phyloP scores from a whole-genome alignment of 176 grass and related monocot genomes.

The Aegilops tauschii region DNA sequence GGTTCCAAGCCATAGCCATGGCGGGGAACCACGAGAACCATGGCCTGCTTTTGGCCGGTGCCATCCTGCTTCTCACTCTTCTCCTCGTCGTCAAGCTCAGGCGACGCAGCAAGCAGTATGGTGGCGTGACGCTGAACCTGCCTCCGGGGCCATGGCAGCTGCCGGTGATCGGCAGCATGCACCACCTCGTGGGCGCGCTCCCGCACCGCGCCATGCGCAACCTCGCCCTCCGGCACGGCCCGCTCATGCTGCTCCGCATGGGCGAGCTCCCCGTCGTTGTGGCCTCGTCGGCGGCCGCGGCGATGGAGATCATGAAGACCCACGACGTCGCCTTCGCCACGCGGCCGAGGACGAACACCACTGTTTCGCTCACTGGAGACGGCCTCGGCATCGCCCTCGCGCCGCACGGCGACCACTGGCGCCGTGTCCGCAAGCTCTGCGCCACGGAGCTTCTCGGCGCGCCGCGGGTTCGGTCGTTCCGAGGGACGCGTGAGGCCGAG shows the following conservation, averaged over 20 bases:
- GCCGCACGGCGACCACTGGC: background rate
- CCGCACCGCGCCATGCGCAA: slow-evolving; percentile 43
- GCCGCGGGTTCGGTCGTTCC: too few relatives aligned
- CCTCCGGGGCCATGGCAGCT: slow-evolving; percentile 26
- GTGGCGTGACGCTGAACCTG: too few relatives aligned
- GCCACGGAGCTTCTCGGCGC: too few relatives aligned
- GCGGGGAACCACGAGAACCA: too few relatives aligned
- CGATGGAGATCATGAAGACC: slow-evolving; percentile 39
- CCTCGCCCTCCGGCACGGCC: slow-evolving; percentile 30
- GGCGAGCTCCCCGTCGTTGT: slow-evolving; percentile 50
- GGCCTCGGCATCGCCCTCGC: background rate
- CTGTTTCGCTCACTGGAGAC: background rate
- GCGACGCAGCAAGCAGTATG: too few relatives aligned
- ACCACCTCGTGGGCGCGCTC: slow-evolving; percentile 28
- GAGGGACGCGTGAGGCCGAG: too few relatives aligned
- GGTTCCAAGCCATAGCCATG: too few relatives aligned
- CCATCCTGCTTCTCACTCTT: too few relatives aligned
- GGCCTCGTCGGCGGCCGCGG: slow-evolving; percentile 41
- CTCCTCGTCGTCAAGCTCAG: too few relatives aligned
- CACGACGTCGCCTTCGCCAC: slow-evolving; percentile 43
- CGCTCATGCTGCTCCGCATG: slow-evolving; percentile 49
- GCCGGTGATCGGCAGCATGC: slow-evolving; percentile 40
- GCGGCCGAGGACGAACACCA: slow-evolving; percentile 27
- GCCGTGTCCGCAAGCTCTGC: background rate
- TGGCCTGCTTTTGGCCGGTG: too few relatives aligned